Evolutionary conservation across 2,329 filamentous ascomycete species (phyloP).

Genomic region (Beauveria brongniartii): DNA sequence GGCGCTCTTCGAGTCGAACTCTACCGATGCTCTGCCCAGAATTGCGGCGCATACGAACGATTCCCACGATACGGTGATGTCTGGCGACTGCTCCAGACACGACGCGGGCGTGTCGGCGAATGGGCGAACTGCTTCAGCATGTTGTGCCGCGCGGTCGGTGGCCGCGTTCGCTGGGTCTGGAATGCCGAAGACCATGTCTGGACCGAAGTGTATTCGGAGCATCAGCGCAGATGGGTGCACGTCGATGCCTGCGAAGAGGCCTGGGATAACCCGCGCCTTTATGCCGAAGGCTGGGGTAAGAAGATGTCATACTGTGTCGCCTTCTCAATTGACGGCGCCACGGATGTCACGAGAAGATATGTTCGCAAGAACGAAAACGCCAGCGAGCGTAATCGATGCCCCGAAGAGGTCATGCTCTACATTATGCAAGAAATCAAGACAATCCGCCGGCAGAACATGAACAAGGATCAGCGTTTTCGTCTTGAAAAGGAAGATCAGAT

Average conservation of each 20-base stretch:
- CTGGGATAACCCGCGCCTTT: slow-evolving; percentile 89
- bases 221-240: slow-evolving; percentile 91
- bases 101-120: slow-evolving; percentile 81
- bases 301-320: slow-evolving; percentile 96
- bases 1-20: slow-evolving; percentile 83
- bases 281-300: slow-evolving; percentile 91
- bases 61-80: slow-evolving; percentile 95
- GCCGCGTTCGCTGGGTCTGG: slow-evolving; percentile 94
- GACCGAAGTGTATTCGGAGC: slow-evolving; percentile 95
- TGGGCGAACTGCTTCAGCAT: slow-evolving; percentile 99
- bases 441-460: slow-evolving; percentile 73
- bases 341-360: slow-evolving; percentile 58
- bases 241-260: slow-evolving; percentile 91
- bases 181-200: slow-evolving; percentile 96
- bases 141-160: slow-evolving; percentile 88
- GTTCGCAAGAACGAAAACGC: slow-evolving; percentile 66
- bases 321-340: slow-evolving; percentile 81
- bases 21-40: slow-evolving; percentile 72
- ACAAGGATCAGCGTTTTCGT: slow-evolving; percentile 75
- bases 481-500: slow-evolving; percentile 72
- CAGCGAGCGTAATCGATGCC: slow-evolving; percentile 66
- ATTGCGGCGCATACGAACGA: slow-evolving; percentile 72
- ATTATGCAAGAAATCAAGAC: slow-evolving; percentile 87
- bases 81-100: slow-evolving; percentile 81
- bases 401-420: slow-evolving; percentile 85